A percentile compares a stretch with the other conserved stretches of the same genome.
Conservation (phyloP, 192 early-diverging fungal genomes). For the Backusella macrospora region DNA sequence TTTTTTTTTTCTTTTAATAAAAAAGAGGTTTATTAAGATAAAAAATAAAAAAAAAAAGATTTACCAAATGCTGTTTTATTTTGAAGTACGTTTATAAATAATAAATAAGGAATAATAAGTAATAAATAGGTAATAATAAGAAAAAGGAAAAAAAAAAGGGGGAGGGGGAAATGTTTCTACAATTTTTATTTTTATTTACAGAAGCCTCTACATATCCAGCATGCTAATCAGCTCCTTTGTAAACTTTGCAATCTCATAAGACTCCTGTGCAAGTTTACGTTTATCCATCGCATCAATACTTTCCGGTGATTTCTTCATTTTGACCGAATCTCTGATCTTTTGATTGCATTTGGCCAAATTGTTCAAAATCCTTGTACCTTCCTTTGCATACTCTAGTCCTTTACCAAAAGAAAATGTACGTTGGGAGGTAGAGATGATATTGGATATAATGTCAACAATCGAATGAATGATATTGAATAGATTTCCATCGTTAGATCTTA, state of each 20-base stretch:
- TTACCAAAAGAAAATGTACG: slow-evolving; percentile 47
- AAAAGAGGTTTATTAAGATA: no score
- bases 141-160: background rate
- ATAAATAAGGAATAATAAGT: no score
- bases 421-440: slow-evolving; percentile 57
- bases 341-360: slow-evolving; percentile 56
- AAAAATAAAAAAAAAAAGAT: no score
- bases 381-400: slow-evolving; percentile 24
- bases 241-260: slow-evolving; percentile 90
- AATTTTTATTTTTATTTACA: no score
- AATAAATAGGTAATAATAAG: background rate
- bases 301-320: slow-evolving; percentile 44
- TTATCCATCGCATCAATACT: slow-evolving; percentile 70
- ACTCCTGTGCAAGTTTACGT: slow-evolving; percentile 78
- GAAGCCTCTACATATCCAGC: slow-evolving; percentile 47
- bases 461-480: slow-evolving; percentile 43
- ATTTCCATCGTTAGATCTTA: slow-evolving; percentile 49
- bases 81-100: no score
- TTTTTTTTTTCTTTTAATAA: no score
- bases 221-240: slow-evolving; percentile 83
- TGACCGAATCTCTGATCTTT: slow-evolving; percentile 51
- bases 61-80: no score
- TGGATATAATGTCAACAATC: slow-evolving; percentile 38
- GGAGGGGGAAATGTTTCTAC: no score
- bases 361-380: slow-evolving; percentile 57